These are phyloP conservation scores for Trametes meyenii DNA, from an alignment of 768 basidiomycete genomes.

Conservation along the genomic window DNA sequence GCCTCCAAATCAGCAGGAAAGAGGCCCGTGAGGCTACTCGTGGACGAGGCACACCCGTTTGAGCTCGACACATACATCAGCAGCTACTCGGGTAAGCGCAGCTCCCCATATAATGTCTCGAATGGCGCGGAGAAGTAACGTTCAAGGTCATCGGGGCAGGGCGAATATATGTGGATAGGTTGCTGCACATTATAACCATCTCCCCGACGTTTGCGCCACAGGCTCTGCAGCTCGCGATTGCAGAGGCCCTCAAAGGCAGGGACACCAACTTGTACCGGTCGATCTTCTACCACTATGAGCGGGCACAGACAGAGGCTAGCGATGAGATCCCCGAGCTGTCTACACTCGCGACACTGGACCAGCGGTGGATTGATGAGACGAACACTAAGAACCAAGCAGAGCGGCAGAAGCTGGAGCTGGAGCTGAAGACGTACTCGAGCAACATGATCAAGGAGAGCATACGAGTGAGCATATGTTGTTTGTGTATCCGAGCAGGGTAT, in stretches of 20 bases:
- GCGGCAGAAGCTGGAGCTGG: slow-evolving; percentile 84
- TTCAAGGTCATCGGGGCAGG: slow-evolving; percentile 47
- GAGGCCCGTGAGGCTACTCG: slow-evolving; percentile 25
- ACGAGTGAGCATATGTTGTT: slow-evolving; percentile 53
- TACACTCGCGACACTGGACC: slow-evolving; percentile 58
- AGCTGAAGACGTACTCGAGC: slow-evolving; percentile 91
- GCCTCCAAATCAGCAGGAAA: slow-evolving; percentile 6
- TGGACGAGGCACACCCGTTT: slow-evolving; percentile 84
- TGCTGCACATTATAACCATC: slow-evolving; percentile 64
- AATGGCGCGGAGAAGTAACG: background rate
- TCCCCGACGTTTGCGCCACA: slow-evolving; percentile 74
- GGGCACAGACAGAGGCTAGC: slow-evolving; percentile 33
- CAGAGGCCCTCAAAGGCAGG: slow-evolving; percentile 65
- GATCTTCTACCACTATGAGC: slow-evolving; percentile 58
- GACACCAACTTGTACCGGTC: slow-evolving; percentile 64
- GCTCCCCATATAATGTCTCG: background rate
- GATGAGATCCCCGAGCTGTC: slow-evolving; percentile 49
- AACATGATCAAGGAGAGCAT: slow-evolving; percentile 99
- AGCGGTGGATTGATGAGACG: slow-evolving; percentile 73
- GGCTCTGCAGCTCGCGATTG: slow-evolving; percentile 68
- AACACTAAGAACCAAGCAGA: slow-evolving; percentile 71
- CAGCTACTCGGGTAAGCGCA: slow-evolving; percentile 68
- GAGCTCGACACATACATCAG: slow-evolving; percentile 82
- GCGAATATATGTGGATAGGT: slow-evolving; percentile 74
- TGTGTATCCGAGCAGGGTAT: background rate